Evolutionary conservation across 352 stramenopile species (phyloP), one percentile per base, ranked within the genome.

Genomic region (Phytophthora vignae): DNA sequence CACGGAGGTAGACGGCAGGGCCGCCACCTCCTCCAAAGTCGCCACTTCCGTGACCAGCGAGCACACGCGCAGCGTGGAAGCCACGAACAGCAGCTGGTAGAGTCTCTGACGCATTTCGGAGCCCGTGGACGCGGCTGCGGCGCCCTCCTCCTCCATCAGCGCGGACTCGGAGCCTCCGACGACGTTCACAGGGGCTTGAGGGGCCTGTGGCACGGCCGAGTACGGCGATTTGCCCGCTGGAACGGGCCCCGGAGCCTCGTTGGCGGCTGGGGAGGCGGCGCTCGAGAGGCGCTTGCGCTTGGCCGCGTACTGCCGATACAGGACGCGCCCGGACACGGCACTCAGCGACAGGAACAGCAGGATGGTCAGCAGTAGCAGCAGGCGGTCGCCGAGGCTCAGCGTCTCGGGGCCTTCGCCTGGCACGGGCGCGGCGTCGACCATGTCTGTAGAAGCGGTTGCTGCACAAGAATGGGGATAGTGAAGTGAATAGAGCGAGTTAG

Each of bases 81-180:
- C 84, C 60, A 90, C 61, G 58, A 95, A 91, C 44, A 95, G 81
- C 69, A 95, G 73, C 40, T 87, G 52, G 67, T 93, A 95, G 40
- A 95, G 84, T 10, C 87, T 78, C 67, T 89, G 83, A 14, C 86
- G 76, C 81, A 92, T 95, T 71, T 95, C 88, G 10, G 81, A 78
- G 44, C 88, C 88, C 3, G 84, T 93, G 7, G 86, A 95, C 42
- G 80, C 74, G 31, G 78, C 81, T 40, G 84, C 82, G 19, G 72
- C 77, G 10, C 73, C 64, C 48, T 90, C 84, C 36, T 87, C 83
- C 25, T 90, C 81, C 63, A 90, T 79, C 46, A 90, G 46, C 40
- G 74, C 73, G 2, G 80, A 69, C 69, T 78, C 83, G 11, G 72
- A 73, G 42, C 73, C 67, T 15, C 75, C 70, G 38, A 83, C 66